Evolutionary conservation across 2,329 filamentous ascomycete species (phyloP).

Genomic region (Mycocentrospora acerina): DNA sequence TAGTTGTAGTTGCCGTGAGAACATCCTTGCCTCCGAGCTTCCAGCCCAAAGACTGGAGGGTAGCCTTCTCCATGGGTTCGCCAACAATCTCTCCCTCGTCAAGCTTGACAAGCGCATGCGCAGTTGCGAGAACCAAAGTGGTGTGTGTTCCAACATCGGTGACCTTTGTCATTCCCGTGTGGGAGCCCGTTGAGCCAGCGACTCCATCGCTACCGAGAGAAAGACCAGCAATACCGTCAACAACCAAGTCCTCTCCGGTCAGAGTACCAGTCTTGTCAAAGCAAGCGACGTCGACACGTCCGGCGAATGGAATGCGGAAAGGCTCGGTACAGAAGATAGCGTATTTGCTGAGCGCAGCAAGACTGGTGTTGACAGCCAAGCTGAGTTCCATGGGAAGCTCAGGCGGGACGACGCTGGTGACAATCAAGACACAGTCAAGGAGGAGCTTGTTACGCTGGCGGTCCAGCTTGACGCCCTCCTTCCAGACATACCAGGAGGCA

Average conservation of each 20-base stretch:
- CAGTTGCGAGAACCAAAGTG: constrained; percentile 88
- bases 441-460: constrained; percentile 97
- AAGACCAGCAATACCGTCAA: constrained; percentile 93
- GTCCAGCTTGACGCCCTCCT: constrained; percentile 90
- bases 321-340: constrained; percentile 99
- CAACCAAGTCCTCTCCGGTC: constrained; percentile 93
- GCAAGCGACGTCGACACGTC: constrained; percentile 92
- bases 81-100: constrained; percentile 97
- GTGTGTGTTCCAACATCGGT: constrained; percentile 74
- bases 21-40: constrained; percentile 85
- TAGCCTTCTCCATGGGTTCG: constrained; percentile 99
- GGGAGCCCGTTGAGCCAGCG: constrained; percentile 77
- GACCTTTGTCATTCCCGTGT: constrained; percentile 74
- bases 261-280: constrained; percentile 98
- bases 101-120: constrained; percentile 91
- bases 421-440: constrained; percentile 94
- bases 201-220: constrained; percentile 69
- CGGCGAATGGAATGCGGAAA: constrained; percentile 95
- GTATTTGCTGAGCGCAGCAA: constrained; percentile 89
- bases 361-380: constrained; percentile 94
- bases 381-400: constrained; percentile 98
- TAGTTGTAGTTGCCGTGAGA: constrained; percentile 67
- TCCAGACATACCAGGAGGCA: constrained; percentile 98
- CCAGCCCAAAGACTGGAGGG: constrained; percentile 86
- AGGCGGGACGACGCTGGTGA: constrained; percentile 97